phyloP scores from a whole-genome alignment of 1,284 basidiomycete species.

The Pholiota adiposa region DNA sequence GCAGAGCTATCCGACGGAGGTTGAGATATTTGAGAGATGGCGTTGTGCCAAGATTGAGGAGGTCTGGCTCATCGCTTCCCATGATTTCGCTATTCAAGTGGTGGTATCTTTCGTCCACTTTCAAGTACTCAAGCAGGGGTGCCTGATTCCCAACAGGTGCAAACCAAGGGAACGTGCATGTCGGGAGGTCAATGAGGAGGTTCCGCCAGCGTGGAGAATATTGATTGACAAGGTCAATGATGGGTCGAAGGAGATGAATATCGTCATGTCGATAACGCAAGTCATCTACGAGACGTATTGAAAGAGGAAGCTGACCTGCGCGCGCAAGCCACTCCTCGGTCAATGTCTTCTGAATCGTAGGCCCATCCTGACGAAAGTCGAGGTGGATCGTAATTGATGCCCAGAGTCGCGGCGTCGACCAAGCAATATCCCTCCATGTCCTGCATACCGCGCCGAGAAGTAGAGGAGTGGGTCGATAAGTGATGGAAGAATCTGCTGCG shows the following conservation, averaged over 20 bases:
- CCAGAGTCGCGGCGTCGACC: conserved; percentile 9
- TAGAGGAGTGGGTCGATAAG: not conserved
- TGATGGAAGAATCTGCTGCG: not conserved
- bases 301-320: conserved; percentile 4
- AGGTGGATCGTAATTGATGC: conserved; percentile 1
- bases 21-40: conserved; percentile 1
- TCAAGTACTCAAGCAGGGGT: conserved; percentile 1
- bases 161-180: conserved; percentile 5
- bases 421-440: conserved; percentile 8
- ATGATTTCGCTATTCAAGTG: not conserved
- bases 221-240: conserved; percentile 4
- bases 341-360: not conserved
- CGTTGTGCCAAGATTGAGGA: not conserved
- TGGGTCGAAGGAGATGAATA: not conserved
- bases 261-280: not conserved
- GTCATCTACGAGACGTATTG: conserved; percentile 1
- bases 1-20: not conserved
- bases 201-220: conserved; percentile 7
- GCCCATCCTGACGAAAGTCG: not conserved
- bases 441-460: conserved; percentile 7
- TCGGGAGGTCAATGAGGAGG: not conserved
- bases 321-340: conserved; percentile 2
- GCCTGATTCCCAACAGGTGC: not conserved
- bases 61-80: not conserved
- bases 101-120: not conserved